Evolutionary conservation across 169 alveolate genomes (phyloP), one percentile per base, ranked within the genome.

Genomic region (Besnoitia besnoiti): DNA sequence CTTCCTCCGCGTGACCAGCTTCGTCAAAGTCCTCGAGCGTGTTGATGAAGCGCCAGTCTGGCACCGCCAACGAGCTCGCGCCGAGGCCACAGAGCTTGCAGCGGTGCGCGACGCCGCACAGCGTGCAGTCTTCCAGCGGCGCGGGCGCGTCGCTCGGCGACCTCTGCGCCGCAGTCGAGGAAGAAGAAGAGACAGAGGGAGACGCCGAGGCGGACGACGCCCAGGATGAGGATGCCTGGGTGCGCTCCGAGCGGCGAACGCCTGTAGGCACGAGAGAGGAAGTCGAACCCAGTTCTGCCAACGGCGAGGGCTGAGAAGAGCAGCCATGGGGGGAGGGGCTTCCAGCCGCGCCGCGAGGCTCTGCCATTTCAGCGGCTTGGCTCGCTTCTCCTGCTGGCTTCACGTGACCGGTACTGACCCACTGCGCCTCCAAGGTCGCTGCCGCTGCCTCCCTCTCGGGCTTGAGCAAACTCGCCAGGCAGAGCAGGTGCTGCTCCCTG

Each of bases 401-500:
- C n/a, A n/a, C n/a, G n/a, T 5, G 33, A 19, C 24, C 27, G 5
- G 30, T 16, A 5, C 24, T 5, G 5, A 19, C 67, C 30, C 30
- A 21, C 27, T 55, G 12, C 67, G 67, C 5, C 3, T 55, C 67
- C 67, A 0, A 3, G 27, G 12, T 55, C 67, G 67, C 27, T 55
- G 7, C 67, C 30, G 12, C 67, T 55, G 12, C 67, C 24, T 55
- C 24, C 33, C 67, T 16, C 24, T 55, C 67, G 67, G 67, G 1
- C 27, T 55, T 55, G 80, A 14, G 80, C 80, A 67, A 19, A 67
- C 44, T 30, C 46, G 44, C 39, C 44, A 67, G n/a, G 80, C 19
- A 67, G 80, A 67, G 44, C 80, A 67, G 42, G 44, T 67, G 80
- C 80, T 67, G 80, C 44, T 67, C 80, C 24, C 80, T 37, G 47